These are phyloP conservation scores for Penicillium daleae DNA, from an alignment of 495 filamentous ascomycete genomes.

Conservation along the genomic window DNA sequence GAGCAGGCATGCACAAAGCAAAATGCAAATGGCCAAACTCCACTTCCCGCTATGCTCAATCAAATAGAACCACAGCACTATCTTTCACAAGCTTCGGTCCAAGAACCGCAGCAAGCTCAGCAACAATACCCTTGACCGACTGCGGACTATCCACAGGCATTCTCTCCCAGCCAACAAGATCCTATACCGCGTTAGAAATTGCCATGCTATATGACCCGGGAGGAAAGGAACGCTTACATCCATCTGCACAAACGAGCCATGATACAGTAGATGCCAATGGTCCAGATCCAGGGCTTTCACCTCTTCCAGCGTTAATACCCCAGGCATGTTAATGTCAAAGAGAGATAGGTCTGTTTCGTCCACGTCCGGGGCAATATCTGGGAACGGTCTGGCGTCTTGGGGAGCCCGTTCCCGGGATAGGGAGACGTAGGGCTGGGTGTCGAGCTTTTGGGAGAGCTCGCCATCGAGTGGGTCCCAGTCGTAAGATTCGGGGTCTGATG, in stretches of 20 bases:
- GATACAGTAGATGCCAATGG: slow-evolving; percentile 52
- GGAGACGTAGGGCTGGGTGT: slow-evolving; percentile 68
- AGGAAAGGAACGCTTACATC: slow-evolving; percentile 34
- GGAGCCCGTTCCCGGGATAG: slow-evolving; percentile 55
- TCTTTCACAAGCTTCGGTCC: slow-evolving; percentile 67
- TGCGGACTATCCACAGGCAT: slow-evolving; percentile 55
- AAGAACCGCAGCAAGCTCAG: slow-evolving; percentile 75
- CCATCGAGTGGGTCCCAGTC: slow-evolving; percentile 77
- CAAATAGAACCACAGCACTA: slow-evolving; percentile 51
- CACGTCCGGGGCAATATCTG: slow-evolving; percentile 38
- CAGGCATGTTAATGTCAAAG: slow-evolving; percentile 75
- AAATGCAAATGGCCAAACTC: not conserved
- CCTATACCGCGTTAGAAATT: slow-evolving; percentile 41
- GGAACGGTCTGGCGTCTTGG: slow-evolving; percentile 14
- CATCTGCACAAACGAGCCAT: slow-evolving; percentile 48
- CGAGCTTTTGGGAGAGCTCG: slow-evolving; percentile 64
- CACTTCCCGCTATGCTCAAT: slow-evolving; percentile 20
- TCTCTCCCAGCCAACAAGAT: slow-evolving; percentile 69
- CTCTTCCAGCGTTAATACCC: slow-evolving; percentile 67
- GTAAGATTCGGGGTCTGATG: slow-evolving; percentile 69
- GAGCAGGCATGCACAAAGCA: not conserved
- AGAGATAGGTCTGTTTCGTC: slow-evolving; percentile 58
- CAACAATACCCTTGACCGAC: slow-evolving; percentile 67
- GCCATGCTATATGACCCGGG: slow-evolving; percentile 10
- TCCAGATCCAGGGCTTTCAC: slow-evolving; percentile 66